A percentile compares a stretch with the other conserved stretches of the same genome.
Evolutionary conservation across 768 basidiomycete genomes (phyloP).

Genomic region (Suillus americanus): DNA sequence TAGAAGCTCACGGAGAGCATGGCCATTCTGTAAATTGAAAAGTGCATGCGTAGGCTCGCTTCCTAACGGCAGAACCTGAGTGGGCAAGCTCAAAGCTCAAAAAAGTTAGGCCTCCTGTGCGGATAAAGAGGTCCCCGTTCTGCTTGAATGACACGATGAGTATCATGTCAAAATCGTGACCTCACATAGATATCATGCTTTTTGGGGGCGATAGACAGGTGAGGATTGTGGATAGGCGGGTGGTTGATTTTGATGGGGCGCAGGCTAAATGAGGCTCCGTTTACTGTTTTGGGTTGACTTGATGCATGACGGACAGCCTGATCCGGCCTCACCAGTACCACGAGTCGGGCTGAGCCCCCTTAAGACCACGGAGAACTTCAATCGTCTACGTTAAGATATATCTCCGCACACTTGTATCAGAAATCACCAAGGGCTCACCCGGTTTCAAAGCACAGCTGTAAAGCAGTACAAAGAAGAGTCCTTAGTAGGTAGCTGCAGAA

Average conservation of each 20-base stretch:
- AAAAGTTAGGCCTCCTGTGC: neutral
- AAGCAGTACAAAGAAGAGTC: conserved; percentile 1
- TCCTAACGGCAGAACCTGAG: neutral
- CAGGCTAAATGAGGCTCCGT: neutral
- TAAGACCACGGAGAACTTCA: conserved; percentile 1
- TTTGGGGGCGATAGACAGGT: neutral
- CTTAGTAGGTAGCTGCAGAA: neutral
- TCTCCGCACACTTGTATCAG: neutral
- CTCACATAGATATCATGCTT: neutral
- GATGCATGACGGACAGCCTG: neutral
- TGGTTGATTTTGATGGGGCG: neutral
- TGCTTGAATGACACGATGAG: neutral
- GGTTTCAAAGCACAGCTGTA: neutral
- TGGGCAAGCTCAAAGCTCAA: neutral
- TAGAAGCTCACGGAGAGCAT: conserved; percentile 5
- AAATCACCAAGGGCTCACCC: neutral
- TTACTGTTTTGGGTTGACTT: neutral
- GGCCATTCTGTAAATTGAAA: neutral
- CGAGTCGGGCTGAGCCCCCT: conserved; percentile 2
- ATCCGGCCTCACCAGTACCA: conserved; percentile 3
- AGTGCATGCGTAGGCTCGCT: neutral
- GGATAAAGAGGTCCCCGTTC: neutral
- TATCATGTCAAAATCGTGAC: neutral
- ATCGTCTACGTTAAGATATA: neutral
- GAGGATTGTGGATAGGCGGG: neutral